Evolutionary conservation across 1,284 basidiomycete species (phyloP), one percentile per base, ranked within the genome.

Genomic region (Sporisorium sorghi): DNA sequence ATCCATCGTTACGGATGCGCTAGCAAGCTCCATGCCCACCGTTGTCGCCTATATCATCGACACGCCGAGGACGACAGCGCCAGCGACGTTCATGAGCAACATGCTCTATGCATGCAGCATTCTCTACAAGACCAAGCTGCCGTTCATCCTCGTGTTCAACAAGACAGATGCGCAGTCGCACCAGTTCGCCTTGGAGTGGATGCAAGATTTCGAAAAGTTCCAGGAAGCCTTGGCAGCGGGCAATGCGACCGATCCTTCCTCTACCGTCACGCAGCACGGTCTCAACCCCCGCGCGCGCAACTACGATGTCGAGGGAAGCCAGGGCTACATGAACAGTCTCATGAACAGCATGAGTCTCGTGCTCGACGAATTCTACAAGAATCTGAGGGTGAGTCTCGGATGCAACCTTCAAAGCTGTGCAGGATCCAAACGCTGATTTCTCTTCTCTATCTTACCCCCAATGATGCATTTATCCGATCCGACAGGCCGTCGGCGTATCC

Each of bases 21-120:
- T 99, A 32, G 96, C 96, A 0, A 92, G 93, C 11, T 90, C 94
- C 0, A 87, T 98, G 69, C 97, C 97, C 0, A 92, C 96, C 0
- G 93, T 95, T 24, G 90, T 99, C 39, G 97, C 95, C 12, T 99
- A 98, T 84, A 90, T 99, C 65, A 94, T 99, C 80, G 97, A 99
- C 86, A 99, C 97, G 2, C 96, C 97, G 17, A 89, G 97, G 62
- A 96, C 94, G 11, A 91, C 91, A 0, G 91, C 94, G 0, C 97
- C 97, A 0, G 94, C 96, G 7, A 99, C 97, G 0, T 99, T 99
- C 86, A 99, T 99, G 97, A 94, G 92, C 56, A 99, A 99, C 86
- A 99, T 99, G 97, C 88, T 99, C 52, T 99, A 99, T 82, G 97
- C 97, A 0, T 99, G 97, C 88, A 96, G 94, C 75, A 99, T 99